Base-by-base conservation (phyloP, 2,329 filamentous ascomycete genomes). In the Sporothrix dimorphospora region DNA sequence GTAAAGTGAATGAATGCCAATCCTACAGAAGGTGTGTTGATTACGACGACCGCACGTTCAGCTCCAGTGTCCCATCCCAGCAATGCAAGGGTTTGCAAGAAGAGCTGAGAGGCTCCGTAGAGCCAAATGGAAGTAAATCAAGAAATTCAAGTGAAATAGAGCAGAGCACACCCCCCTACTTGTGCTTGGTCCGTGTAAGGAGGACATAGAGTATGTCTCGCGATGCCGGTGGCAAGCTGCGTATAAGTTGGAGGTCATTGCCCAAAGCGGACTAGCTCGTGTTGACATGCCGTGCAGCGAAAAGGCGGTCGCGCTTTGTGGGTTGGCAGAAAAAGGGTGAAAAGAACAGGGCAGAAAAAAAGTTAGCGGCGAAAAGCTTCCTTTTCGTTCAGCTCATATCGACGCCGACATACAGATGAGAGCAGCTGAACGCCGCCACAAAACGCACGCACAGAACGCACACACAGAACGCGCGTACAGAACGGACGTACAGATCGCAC, bases 311-410 rank as follows among this genome's bases (percentile, higher is more conserved):
- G 65, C 65, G 8, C 45, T 66, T 66, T 66, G 24, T 27, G 24
- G 24, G 57, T 19, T 21, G 34, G 57, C 30, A 42, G 30, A 61
- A 53, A 53, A 53, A 63, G 16, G n/a, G n/a, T 16, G 42, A 53
- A 53, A 53, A 63, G 16, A 38, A 11, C 24, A n/a, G 8, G 24
- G 42, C 47, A 38, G 45, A 38, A 67, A 51, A 67, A 53, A 67
- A 65, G 59, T 40, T 53, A 67, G 65, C 65, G 65, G 65, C 45
- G 8, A 49, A 66, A 66, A 49, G 63, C 63, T 66, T 45, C 21
- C 61, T 66, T 30, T 40, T 11, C 6, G 40, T 38, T 49, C 65
- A 67, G 65, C 65, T 67, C 27, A 34, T 45, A 40, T 49, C 30
- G 27, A 51, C 53, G 53, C 16, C 27, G n/a, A 34, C 40, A n/a